Percentiles rank a stretch among this genome's conserved stretches.
Conservation (phyloP, 164 flowering plant genomes). For the Liriodendron chinense region DNA sequence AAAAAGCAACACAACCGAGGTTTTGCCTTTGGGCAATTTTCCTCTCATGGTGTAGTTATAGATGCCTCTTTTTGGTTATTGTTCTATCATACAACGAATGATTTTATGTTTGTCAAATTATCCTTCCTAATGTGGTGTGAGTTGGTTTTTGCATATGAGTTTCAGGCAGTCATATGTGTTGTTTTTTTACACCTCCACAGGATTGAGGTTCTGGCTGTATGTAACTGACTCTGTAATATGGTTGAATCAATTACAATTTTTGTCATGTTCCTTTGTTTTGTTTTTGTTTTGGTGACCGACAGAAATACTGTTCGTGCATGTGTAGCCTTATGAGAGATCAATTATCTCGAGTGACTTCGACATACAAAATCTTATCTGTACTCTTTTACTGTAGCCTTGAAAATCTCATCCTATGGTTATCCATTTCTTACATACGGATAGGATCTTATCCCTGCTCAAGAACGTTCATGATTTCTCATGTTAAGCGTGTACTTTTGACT, state of each 20-base stretch:
- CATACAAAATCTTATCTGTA: background rate
- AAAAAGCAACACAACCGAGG: slow-evolving; percentile 39
- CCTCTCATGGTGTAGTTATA: slow-evolving; percentile 37
- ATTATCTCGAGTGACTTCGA: background rate
- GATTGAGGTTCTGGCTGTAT: background rate
- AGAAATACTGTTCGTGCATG: slow-evolving; percentile 5
- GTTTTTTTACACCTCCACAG: background rate
- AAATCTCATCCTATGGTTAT: too few species aligned
- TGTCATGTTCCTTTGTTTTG: slow-evolving; percentile 2
- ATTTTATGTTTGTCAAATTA: background rate
- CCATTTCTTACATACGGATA: background rate
- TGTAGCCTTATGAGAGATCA: slow-evolving; percentile 8
- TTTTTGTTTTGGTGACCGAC: slow-evolving; percentile 12
- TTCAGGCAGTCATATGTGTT: background rate
- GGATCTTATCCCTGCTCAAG: too few species aligned
- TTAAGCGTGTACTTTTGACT: too few species aligned
- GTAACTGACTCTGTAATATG: background rate
- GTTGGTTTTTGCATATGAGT: background rate
- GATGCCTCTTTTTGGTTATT: background rate
- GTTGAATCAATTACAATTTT: background rate
- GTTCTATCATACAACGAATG: background rate
- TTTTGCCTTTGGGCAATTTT: slow-evolving; percentile 38
- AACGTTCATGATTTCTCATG: too few species aligned
- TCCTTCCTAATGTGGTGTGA: background rate
- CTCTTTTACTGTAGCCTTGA: background rate